Evolutionary conservation across 2,329 filamentous ascomycete species (phyloP), one percentile per base, ranked within the genome.

Genomic region (Colletotrichum navitas): DNA sequence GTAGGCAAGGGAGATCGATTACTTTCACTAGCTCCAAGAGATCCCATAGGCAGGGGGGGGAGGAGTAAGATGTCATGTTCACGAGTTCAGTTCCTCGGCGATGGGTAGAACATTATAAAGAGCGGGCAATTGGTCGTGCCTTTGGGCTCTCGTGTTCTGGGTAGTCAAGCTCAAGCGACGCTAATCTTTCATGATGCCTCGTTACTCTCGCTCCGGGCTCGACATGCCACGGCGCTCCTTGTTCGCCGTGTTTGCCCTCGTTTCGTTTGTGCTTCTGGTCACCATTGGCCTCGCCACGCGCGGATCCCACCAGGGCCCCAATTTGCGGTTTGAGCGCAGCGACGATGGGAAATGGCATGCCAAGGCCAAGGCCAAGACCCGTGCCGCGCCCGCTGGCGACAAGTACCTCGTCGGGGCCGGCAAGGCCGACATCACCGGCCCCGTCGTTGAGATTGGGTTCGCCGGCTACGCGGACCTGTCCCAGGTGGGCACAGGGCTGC

Each of bases 401-500:
- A 80, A 80, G 69, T 89, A 88, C 72, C 81, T 89, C 43, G 77
- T 89, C 56, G 88, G 87, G 24, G 86, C 87, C 2, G 87, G 87
- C 58, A 89, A 89, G 78, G 87, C 85, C 7, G 88, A 90, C 75
- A 88, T 89, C 75, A 90, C 88, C 0, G 87, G 93, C 2, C 94
- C 94, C 0, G 94, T 97, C 16, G 94, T 97, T 29, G 94, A 98
- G 80, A 89, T 98, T 78, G 94, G 94, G 77, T 88, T 98, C 79
- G 96, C 95, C 87, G 95, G 95, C 73, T 98, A 98, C 84, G 95
- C 95, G 41, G 93, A 95, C 80, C 85, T 91, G n/a, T 88, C 89
- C 52, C 95, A 98, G 83, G 83, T 92, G 39, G 95, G 95, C 56
- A 91, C 91, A 2, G 95, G 95, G 29, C 85, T 98, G 62, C 91